These are phyloP conservation scores for Drechslerella dactyloides DNA, from an alignment of 2,329 filamentous ascomycete species.

Conservation along the genomic window DNA sequence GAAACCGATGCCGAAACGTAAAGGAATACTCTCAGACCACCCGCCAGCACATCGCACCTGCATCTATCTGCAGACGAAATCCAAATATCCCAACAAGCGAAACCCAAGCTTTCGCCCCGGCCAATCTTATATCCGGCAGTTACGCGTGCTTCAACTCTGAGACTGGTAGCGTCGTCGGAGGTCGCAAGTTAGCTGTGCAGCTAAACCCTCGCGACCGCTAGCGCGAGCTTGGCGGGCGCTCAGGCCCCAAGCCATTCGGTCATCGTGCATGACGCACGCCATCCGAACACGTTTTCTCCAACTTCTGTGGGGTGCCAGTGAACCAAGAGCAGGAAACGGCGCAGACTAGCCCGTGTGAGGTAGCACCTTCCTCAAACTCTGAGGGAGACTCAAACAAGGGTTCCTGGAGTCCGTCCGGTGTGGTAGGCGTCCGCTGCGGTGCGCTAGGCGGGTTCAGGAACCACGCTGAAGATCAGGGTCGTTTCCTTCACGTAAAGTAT, in stretches of 20 bases:
- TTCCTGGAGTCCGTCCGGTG: slow-evolving; percentile 31
- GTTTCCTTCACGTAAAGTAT: slow-evolving; percentile 34
- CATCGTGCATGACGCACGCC: slow-evolving; percentile 49
- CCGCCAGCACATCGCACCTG: no score
- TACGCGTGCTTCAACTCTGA: neutral
- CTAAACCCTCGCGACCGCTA: slow-evolving; percentile 39
- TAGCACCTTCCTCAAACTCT: slow-evolving; percentile 36
- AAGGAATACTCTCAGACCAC: no score
- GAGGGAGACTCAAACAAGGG: slow-evolving; percentile 28
- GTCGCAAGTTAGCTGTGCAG: neutral
- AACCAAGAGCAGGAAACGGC: slow-evolving; percentile 1
- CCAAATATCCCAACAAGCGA: neutral
- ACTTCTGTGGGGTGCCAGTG: slow-evolving; percentile 25
- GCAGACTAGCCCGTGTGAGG: slow-evolving; percentile 27
- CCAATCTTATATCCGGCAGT: slow-evolving; percentile 2
- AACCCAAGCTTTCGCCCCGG: no score
- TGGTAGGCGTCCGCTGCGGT: slow-evolving; percentile 9
- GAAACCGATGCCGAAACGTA: no score
- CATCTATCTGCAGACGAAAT: no score
- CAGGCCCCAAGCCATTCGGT: slow-evolving; percentile 39
- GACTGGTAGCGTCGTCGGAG: slow-evolving; percentile 3
- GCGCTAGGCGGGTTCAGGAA: slow-evolving; percentile 42
- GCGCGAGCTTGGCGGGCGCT: slow-evolving; percentile 39
- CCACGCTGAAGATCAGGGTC: slow-evolving; percentile 34
- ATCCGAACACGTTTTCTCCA: slow-evolving; percentile 46